Evolutionary conservation across 78 protist genomes (phyloP).

Genomic region (Protostelium mycophagum): DNA sequence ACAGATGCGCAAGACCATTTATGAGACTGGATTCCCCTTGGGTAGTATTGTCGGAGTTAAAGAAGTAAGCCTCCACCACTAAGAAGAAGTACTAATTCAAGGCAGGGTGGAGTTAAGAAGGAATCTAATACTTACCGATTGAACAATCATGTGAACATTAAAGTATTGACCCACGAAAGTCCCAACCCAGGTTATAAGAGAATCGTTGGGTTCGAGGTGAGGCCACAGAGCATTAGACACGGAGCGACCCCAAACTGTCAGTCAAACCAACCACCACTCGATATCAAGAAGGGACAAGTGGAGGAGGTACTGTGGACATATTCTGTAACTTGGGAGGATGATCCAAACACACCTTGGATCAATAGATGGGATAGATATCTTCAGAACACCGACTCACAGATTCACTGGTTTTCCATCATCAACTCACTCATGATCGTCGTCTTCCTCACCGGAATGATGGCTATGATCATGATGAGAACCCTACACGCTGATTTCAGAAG

Average conservation of each 20-base stretch:
- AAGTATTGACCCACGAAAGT: conserved; percentile 33
- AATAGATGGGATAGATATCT: conserved; percentile 95
- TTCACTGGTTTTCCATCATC: conserved; percentile 95
- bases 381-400: conserved; percentile 42
- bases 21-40: neutral
- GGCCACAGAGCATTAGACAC: conserved; percentile 41
- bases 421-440: conserved; percentile 92
- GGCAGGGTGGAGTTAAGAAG: conserved; percentile 1
- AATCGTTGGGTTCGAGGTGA: conserved; percentile 77
- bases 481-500: conserved; percentile 75
- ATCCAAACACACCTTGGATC: conserved; percentile 76
- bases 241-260: neutral
- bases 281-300: neutral
- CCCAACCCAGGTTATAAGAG: conserved; percentile 11
- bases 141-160: conserved; percentile 72
- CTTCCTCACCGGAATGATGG: conserved; percentile 92
- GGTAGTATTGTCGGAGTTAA: neutral
- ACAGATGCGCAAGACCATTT: neutral
- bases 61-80: neutral
- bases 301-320: conserved; percentile 66
- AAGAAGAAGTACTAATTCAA: neutral
- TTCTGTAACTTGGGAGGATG: conserved; percentile 69
- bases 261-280: neutral
- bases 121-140: neutral
- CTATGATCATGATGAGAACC: conserved; percentile 89